Base-by-base conservation (phyloP, 805 yeast genomes). In the Cephaloascus albidus region DNA sequence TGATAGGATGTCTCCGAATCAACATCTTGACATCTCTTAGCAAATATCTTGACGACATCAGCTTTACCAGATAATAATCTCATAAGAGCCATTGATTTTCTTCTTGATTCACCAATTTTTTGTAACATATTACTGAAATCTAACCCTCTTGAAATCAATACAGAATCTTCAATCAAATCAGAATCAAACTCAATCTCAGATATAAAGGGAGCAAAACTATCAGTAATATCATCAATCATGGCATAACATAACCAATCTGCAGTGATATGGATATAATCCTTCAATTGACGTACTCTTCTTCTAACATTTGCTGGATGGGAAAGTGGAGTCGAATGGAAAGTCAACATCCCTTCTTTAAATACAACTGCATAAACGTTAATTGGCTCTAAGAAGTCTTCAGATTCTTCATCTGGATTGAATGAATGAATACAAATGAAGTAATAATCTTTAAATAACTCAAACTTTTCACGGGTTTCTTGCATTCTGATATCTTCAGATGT, bases 391-490 rank as follows among this genome's bases (percentile, higher is more conserved):
- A 83, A 89, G 45, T 86, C 95, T 50, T 83, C 93, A 39, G 85
- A 74, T 56, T 80, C 93, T 34, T 20, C 47, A 48, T 90, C 96
- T 18, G 83, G 80, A 55, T 88, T 97, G 61, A 93, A 93, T 3
- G 97, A 85, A 59, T 93, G 96, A 60, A 93, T 93, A 65, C 97
- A 88, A 23, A 93, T 85, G 49, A 90, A 78, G 57, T 90, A 93
- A 59, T 90, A 90, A 46, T 85, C 85, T 52, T 84, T 81, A 64
- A 90, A 90, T 27, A 93, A 59, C 60, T 90, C 98, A 18, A 90
- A 96, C 54, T 90, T 90, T 57, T 90, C 98, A 46, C 97, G 76
- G 1, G 95, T 84, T 55, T 90, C 98, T 2, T 95, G 95, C 26
- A 89, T 61, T 43, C 85, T 83, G 37, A 90, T 89, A 61, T 90